Evolutionary conservation across 192 early-diverging fungal species (phyloP), one percentile per base, ranked within the genome.

Genomic region (Coemansia sp.): DNA sequence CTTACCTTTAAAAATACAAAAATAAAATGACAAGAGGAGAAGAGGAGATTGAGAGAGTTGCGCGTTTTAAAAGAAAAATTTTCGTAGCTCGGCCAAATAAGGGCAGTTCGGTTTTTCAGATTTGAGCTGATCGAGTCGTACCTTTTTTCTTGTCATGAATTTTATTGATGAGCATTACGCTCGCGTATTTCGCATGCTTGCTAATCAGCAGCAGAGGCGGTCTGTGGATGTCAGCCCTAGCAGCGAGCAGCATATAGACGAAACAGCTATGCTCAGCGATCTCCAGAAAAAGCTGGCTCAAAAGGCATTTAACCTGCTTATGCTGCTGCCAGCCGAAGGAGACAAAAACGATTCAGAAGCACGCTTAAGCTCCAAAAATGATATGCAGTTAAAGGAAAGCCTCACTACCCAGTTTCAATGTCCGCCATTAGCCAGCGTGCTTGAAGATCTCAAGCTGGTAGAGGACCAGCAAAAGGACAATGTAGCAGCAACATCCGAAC

Each of bases 141-240:
- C 4, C 23, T 26, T 26, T 26, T 26, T n/a, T 6, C 36, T 6
- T 12, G 36, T n/a, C 6, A 79, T 79, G 77, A 61, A 57, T 44
- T 73, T 79, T 62, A 67, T 70, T 3, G 67, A 68, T 57, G 70
- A 79, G 37, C 77, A 79, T 33, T 79, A 73, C 53, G 44, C 42
- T 37, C 53, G 46, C 6, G 55, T 79, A 26, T 54, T 79, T 14
- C 54, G 51, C 48, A 21, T 66, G 0, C 57, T 79, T 7, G 67
- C 57, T 7, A 14, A 35, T 4, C 31, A 19, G 8, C 13, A 18
- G 5, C 65, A 31, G 31, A 26, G 21, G 14, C 30, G 35, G 33
- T 13, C 51, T 21, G 20, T 26, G 23, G 23, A 26, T 26, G 23
- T 26, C 23, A 26, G 23, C 23, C 23, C 23, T 4, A 26, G 23